Evolutionary conservation across 768 basidiomycete genomes (phyloP).

Genomic region (Mycena rosella): DNA sequence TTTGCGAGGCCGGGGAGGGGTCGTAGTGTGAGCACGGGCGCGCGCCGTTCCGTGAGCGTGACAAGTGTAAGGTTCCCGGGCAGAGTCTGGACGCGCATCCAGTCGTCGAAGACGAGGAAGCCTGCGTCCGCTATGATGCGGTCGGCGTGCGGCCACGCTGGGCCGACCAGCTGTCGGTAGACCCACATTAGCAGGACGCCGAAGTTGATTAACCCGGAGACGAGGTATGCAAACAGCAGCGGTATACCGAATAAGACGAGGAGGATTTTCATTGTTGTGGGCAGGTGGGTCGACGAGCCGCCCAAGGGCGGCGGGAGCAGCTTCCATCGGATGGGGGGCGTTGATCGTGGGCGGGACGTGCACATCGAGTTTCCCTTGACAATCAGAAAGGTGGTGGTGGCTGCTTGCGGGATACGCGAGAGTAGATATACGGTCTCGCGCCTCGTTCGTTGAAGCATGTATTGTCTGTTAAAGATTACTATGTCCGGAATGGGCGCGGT

Average conservation of each 20-base stretch:
- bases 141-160: slow-evolving; percentile 26
- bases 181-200: slow-evolving; percentile 17
- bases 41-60: slow-evolving; percentile 12
- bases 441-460: slow-evolving; percentile 16
- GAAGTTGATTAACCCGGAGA: slow-evolving; percentile 24
- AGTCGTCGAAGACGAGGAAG: slow-evolving; percentile 20
- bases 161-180: slow-evolving; percentile 6
- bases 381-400: slow-evolving; percentile 11
- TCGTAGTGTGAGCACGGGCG: slow-evolving; percentile 7
- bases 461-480: slow-evolving; percentile 19
- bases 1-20: slow-evolving; percentile 5
- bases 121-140: slow-evolving; percentile 27
- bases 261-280: slow-evolving; percentile 15
- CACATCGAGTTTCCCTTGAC: slow-evolving; percentile 1
- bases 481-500: slow-evolving; percentile 32
- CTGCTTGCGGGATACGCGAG: slow-evolving; percentile 8
- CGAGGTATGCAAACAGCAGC: slow-evolving; percentile 34
- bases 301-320: slow-evolving; percentile 25
- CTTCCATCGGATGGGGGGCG: slow-evolving; percentile 28
- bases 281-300: not conserved
- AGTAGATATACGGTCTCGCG: slow-evolving; percentile 16
- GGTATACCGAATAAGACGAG: slow-evolving; percentile 32
- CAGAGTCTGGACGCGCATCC: slow-evolving; percentile 32
- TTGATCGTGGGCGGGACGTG: slow-evolving; percentile 22
- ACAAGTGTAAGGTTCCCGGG: slow-evolving; percentile 22